These are phyloP conservation scores for Amphirosellinia nigrospora DNA, from an alignment of 495 filamentous ascomycete genomes.

Conservation along the genomic window DNA sequence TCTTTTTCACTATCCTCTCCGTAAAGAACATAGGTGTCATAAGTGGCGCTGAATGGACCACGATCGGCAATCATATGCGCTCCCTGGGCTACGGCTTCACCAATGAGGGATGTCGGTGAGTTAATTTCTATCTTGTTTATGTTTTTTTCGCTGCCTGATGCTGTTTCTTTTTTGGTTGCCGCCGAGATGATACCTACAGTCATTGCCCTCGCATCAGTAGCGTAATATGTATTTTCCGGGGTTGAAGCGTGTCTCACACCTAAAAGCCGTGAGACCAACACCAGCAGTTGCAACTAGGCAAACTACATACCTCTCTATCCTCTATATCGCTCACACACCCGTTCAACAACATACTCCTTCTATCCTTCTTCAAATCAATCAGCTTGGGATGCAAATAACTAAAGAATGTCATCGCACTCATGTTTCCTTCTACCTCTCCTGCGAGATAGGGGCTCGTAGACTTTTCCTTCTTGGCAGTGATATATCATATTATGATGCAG, in stretches of 20 bases:
- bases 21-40: slow-evolving; percentile 62
- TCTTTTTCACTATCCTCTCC: slow-evolving; percentile 61
- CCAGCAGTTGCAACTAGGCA: not conserved
- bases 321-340: not conserved
- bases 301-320: not conserved
- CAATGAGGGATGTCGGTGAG: slow-evolving; percentile 61
- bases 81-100: slow-evolving; percentile 58
- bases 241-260: not conserved
- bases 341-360: not conserved
- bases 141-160: not conserved
- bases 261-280: not conserved
- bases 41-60: slow-evolving; percentile 59
- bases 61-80: slow-evolving; percentile 59
- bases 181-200: slow-evolving; percentile 10
- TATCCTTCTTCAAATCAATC: not conserved
- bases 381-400: not conserved
- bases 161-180: slow-evolving; percentile 20
- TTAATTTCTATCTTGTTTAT: slow-evolving; percentile 24
- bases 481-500: not conserved
- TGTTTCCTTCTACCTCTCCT: not conserved
- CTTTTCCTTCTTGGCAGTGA: not conserved
- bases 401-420: not conserved
- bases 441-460: not conserved
- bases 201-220: slow-evolving; percentile 10
- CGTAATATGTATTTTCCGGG: not conserved